A percentile compares a stretch with the other conserved stretches of the same genome.
Conservation (phyloP, 2,329 filamentous ascomycete species). For the Fusarium avenaceum region DNA sequence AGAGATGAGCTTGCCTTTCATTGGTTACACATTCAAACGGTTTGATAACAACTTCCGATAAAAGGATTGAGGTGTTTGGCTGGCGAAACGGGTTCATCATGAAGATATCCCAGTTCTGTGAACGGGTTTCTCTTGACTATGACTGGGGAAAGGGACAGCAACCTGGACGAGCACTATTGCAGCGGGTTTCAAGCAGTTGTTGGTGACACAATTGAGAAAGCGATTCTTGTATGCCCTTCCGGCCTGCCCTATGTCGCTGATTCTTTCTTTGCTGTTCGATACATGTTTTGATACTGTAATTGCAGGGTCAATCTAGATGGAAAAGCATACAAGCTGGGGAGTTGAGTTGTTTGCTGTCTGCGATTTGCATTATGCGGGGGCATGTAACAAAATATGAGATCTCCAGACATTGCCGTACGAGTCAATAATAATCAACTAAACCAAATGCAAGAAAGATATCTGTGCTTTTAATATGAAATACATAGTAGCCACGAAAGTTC, state of each 20-base stretch:
- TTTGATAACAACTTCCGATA: conserved; percentile 81
- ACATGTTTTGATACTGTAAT: conserved; percentile 22
- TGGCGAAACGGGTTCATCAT: conserved; percentile 5
- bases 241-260: conserved; percentile 5
- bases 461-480: neutral
- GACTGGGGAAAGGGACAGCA: conserved; percentile 4
- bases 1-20: conserved; percentile 91
- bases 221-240: conserved; percentile 17
- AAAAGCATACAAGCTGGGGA: conserved; percentile 34
- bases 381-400: conserved; percentile 43
- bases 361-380: conserved; percentile 40
- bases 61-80: conserved; percentile 21
- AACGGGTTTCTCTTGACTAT: conserved; percentile 29
- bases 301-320: conserved; percentile 28
- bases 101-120: conserved; percentile 38
- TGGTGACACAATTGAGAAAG: conserved; percentile 14
- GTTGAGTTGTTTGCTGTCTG: conserved; percentile 28
- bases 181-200: conserved; percentile 6
- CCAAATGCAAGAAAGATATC: neutral
- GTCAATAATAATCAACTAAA: conserved; percentile 35
- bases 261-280: conserved; percentile 11
- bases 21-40: conserved; percentile 84
- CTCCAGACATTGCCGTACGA: conserved; percentile 38
- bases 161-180: conserved; percentile 16
- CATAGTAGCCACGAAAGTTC: neutral